These are phyloP conservation scores for Fallopia convolvulus DNA, from an alignment of 148 eudicot species.

Conservation along the genomic window DNA sequence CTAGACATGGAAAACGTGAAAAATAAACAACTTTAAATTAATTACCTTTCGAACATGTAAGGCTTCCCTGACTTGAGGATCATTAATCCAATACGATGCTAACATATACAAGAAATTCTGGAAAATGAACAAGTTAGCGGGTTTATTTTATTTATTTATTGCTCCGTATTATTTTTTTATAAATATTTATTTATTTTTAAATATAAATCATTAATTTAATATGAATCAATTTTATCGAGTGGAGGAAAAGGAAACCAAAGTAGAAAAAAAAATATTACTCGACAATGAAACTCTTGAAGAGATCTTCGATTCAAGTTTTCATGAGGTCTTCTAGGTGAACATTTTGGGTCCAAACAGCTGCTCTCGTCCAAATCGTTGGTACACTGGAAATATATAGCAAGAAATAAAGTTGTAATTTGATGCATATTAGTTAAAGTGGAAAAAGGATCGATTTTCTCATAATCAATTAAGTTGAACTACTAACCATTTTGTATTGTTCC, in stretches of 20 bases:
- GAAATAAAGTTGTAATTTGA: background rate
- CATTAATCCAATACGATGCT: slow-evolving; percentile 32
- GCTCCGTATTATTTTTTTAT: no score
- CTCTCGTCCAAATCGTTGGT: slow-evolving; percentile 24
- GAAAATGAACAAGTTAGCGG: background rate
- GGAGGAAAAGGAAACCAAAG: no score
- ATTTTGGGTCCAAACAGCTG: slow-evolving; percentile 35
- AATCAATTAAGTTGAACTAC: background rate
- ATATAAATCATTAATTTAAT: no score
- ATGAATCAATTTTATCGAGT: background rate
- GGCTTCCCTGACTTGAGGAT: slow-evolving; percentile 30
- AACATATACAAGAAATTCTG: slow-evolving; percentile 26
- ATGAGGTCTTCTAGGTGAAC: slow-evolving; percentile 20
- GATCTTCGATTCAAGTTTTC: slow-evolving; percentile 40
- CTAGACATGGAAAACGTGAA: background rate
- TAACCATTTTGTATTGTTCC: slow-evolving; percentile 27
- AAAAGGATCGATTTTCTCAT: background rate
- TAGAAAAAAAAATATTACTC: slow-evolving; percentile 9
- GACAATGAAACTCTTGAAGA: slow-evolving; percentile 26
- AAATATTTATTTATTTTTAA: background rate
- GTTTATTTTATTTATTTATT: no score
- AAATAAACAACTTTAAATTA: background rate
- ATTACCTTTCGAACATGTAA: slow-evolving; percentile 30
- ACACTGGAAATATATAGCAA: slow-evolving; percentile 24
- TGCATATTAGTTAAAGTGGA: background rate